A percentile compares a stretch with the other conserved stretches of the same genome.
These are phyloP conservation scores for Aeschynomene evenia DNA, from an alignment of 306 rosid species.

Conservation along the genomic window DNA sequence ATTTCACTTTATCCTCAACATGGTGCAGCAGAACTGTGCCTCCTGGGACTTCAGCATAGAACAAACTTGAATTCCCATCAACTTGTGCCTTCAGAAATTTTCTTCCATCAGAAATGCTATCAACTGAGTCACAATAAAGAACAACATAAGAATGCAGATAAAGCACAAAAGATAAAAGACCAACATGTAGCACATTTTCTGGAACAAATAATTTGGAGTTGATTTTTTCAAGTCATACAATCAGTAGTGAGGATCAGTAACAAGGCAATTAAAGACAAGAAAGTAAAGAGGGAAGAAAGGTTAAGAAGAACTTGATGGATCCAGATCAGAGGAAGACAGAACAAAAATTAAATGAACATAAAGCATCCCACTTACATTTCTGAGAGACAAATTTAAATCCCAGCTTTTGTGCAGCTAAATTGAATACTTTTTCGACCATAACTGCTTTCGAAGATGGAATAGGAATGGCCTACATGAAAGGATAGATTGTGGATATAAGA, in stretches of 20 bases:
- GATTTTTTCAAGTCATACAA: constrained; percentile 20
- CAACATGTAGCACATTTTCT: not conserved
- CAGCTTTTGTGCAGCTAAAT: constrained; percentile 81
- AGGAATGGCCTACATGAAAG: constrained; percentile 72
- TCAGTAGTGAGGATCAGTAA: constrained; percentile 12
- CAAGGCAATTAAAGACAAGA: constrained; percentile 28
- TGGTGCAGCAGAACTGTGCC: constrained; percentile 63
- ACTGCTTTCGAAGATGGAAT: constrained; percentile 72
- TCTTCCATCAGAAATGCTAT: constrained; percentile 67
- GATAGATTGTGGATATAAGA: constrained; percentile 19
- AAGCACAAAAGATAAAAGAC: not conserved
- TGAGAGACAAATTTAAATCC: constrained; percentile 61
- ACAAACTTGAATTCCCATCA: constrained; percentile 64
- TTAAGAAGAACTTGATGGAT: constrained; percentile 17
- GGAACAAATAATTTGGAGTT: constrained; percentile 6
- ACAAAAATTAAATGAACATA: not conserved
- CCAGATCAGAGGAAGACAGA: not conserved
- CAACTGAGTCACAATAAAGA: constrained; percentile 50
- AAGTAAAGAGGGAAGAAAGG: not conserved
- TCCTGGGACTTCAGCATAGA: constrained; percentile 81
- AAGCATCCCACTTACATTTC: constrained; percentile 53
- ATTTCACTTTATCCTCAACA: constrained; percentile 68
- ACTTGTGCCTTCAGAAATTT: constrained; percentile 64
- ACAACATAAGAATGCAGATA: constrained; percentile 29
- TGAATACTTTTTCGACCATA: constrained; percentile 65